A percentile compares a stretch with the other conserved stretches of the same genome.
Conservation (phyloP, 2,329 filamentous ascomycete species). For the Zasmidium angulare region DNA sequence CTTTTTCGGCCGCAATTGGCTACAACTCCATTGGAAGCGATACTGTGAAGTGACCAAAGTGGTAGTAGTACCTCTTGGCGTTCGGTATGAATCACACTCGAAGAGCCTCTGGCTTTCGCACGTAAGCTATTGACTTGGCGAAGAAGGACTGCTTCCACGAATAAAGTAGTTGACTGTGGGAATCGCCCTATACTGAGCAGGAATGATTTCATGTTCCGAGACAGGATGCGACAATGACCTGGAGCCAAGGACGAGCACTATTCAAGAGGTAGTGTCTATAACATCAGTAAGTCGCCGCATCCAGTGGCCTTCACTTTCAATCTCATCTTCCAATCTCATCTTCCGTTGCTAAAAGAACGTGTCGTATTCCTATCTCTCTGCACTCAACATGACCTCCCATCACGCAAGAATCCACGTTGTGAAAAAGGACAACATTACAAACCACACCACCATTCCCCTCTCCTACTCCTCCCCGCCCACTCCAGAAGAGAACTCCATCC, state of each 20-base stretch:
- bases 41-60: background rate
- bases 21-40: background rate
- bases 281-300: background rate
- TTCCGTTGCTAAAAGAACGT: background rate
- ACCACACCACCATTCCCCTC: conserved; percentile 3
- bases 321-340: background rate
- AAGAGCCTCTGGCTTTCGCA: no score
- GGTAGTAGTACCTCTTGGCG: no score
- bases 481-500: conserved; percentile 10
- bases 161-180: no score
- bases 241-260: background rate
- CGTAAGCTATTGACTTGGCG: no score
- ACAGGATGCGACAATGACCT: no score
- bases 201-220: no score
- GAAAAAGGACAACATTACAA: conserved; percentile 14
- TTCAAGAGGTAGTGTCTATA: background rate
- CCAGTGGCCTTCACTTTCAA: background rate
- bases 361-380: background rate
- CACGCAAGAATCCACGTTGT: conserved; percentile 17
- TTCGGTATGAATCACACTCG: no score
- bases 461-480: background rate
- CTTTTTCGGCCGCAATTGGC: background rate
- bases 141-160: no score
- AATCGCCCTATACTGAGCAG: no score
- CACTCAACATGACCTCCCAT: background rate